These are phyloP conservation scores for Amoebophrya sp. DNA, from an alignment of 169 alveolate species.

Conservation along the genomic window DNA sequence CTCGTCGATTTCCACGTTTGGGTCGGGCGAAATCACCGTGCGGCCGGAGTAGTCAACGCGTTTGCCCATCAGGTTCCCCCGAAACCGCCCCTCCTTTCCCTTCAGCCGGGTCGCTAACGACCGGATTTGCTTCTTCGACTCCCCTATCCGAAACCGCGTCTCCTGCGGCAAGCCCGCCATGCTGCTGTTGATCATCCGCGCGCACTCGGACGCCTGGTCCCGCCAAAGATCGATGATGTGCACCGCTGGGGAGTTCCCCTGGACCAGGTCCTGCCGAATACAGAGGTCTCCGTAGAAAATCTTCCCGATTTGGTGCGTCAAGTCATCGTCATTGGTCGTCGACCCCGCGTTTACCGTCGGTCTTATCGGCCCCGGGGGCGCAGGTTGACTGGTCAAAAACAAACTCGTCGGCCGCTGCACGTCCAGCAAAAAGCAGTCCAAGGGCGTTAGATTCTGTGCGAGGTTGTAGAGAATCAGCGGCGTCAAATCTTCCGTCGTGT, in stretches of 20 bases:
- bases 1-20: conserved; percentile 92
- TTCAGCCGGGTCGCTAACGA: conserved; percentile 73
- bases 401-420: not conserved
- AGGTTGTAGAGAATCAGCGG: not conserved
- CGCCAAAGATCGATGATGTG: not conserved
- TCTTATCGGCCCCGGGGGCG: not conserved
- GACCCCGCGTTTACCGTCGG: not conserved
- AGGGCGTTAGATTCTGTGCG: not conserved
- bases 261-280: not conserved
- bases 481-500: not conserved
- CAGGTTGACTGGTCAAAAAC: not conserved
- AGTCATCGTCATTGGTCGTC: not conserved
- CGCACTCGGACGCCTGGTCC: not conserved
- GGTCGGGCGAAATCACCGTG: conserved; percentile 99
- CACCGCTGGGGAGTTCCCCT: not conserved
- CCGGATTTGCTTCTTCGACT: conserved; percentile 50
- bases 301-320: not conserved
- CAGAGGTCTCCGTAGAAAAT: not conserved
- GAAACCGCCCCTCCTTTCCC: conserved; percentile 96
- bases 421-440: not conserved
- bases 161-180: not conserved
- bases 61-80: conserved; percentile 97
- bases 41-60: conserved; percentile 98
- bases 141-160: not conserved
- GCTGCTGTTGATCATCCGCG: not conserved